Conservation (phyloP, 2,329 filamentous ascomycete genomes). For the Trichoderma sp. region DNA sequence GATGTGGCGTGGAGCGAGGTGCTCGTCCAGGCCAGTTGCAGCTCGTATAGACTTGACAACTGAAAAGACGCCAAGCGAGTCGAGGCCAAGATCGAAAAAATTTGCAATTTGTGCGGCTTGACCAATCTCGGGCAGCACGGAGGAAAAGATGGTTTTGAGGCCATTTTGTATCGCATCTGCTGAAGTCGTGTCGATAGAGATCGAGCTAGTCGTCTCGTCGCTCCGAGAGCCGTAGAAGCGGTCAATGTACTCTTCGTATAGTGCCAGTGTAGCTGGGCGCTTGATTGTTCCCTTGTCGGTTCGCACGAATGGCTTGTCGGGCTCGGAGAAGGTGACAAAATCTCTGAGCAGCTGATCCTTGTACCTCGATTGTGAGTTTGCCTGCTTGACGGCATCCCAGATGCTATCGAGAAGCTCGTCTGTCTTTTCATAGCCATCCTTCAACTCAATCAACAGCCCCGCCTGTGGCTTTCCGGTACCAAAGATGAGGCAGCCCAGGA, state of each 20-base stretch:
- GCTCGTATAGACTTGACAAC: constrained; percentile 37
- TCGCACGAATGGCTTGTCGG: constrained; percentile 45
- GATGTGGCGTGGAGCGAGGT: neutral
- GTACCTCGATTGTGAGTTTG: constrained; percentile 43
- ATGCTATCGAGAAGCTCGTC: constrained; percentile 44
- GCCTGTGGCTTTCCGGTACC: constrained; percentile 35
- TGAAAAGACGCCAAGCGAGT: constrained; percentile 37
- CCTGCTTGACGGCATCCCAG: constrained; percentile 47
- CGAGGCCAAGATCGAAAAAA: constrained; percentile 36
- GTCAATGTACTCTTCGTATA: constrained; percentile 51
- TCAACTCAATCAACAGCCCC: constrained; percentile 34
- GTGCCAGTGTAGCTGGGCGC: constrained; percentile 41
- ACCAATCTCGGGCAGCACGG: neutral
- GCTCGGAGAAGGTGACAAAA: constrained; percentile 45
- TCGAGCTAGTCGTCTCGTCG: neutral
- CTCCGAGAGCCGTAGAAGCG: constrained; percentile 41
- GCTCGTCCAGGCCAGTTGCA: constrained; percentile 32
- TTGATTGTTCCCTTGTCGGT: constrained; percentile 51
- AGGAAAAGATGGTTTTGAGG: neutral
- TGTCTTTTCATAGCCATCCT: constrained; percentile 28
- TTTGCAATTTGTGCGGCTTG: constrained; percentile 24
- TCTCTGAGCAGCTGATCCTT: constrained; percentile 46
- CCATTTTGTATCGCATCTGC: neutral
- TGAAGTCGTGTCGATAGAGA: neutral
- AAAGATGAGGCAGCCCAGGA: constrained; percentile 34